Conservation (phyloP, 352 stramenopile species). For the Blastocystis hominis region DNA sequence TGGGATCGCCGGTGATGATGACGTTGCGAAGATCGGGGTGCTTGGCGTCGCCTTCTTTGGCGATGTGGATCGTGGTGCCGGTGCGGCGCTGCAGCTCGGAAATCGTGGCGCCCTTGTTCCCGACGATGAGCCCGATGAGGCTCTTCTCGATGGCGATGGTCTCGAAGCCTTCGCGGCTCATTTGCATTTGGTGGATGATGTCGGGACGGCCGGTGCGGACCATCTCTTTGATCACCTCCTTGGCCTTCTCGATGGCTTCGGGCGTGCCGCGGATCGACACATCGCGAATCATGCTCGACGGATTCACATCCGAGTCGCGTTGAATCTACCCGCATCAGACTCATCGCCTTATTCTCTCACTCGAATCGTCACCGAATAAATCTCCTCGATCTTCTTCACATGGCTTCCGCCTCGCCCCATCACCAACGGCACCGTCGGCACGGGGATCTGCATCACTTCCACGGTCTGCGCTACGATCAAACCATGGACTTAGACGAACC, state of each 20-base stretch:
- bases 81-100: constrained; percentile 28
- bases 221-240: constrained; percentile 23
- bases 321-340: background rate
- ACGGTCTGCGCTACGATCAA: background rate
- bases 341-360: background rate
- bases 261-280: background rate
- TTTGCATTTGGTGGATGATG: constrained; percentile 34
- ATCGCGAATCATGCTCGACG: background rate
- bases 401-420: background rate
- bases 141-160: background rate
- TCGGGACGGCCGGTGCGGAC: constrained; percentile 12
- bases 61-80: constrained; percentile 7
- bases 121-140: background rate
- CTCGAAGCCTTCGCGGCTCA: constrained; percentile 32
- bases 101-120: constrained; percentile 6
- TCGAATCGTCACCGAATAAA: constrained; percentile 7
- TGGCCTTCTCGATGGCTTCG: constrained; percentile 15
- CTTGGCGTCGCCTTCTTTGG: background rate
- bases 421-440: constrained; percentile 4
- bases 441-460: constrained; percentile 24
- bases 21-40: constrained; percentile 29
- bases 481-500: background rate
- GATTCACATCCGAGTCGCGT: background rate
- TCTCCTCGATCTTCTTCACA: constrained; percentile 47
- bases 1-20: background rate